Evolutionary conservation across 2,329 filamentous ascomycete genomes (phyloP).

Genomic region (Blumeria hordei): DNA sequence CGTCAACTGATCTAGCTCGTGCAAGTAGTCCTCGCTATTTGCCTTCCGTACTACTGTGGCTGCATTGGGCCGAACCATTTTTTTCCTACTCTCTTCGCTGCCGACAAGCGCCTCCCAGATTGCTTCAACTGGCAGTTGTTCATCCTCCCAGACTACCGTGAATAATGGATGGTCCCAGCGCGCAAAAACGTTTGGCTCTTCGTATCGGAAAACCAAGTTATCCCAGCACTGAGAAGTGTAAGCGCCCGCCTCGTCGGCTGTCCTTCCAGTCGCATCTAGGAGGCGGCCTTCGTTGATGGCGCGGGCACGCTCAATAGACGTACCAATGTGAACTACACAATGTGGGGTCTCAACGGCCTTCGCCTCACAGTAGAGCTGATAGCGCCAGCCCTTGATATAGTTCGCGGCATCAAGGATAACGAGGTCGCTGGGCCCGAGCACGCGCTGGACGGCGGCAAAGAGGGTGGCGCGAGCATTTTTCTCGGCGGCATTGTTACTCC

Average conservation of each 20-base stretch:
- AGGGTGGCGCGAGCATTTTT: slow-evolving; percentile 60
- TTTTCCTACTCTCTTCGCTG: slow-evolving; percentile 30
- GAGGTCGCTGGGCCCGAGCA: slow-evolving; percentile 46
- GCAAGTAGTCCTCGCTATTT: slow-evolving; percentile 46
- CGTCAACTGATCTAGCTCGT: slow-evolving; percentile 55
- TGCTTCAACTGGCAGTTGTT: slow-evolving; percentile 36
- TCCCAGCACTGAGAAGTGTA: slow-evolving; percentile 13
- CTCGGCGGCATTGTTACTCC: slow-evolving; percentile 50
- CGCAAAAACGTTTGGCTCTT: slow-evolving; percentile 68
- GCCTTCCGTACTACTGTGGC: slow-evolving; percentile 46
- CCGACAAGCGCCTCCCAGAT: slow-evolving; percentile 52
- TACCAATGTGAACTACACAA: slow-evolving; percentile 46
- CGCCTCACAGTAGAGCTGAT: slow-evolving; percentile 66
- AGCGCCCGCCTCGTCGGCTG: slow-evolving; percentile 12
- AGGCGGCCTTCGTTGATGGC: slow-evolving; percentile 36
- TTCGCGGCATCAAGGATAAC: slow-evolving; percentile 62
- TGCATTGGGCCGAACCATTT: slow-evolving; percentile 46
- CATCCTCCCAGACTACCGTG: slow-evolving; percentile 54
- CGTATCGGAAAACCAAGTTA: slow-evolving; percentile 39
- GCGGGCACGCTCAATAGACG: slow-evolving; percentile 25
- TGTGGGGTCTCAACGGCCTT: slow-evolving; percentile 55
- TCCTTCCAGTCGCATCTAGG: slow-evolving; percentile 14
- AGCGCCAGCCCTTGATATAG: slow-evolving; percentile 78
- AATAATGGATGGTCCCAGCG: slow-evolving; percentile 70
- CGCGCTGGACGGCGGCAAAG: slow-evolving; percentile 56